Percentiles rank a stretch among this genome's conserved stretches.
Evolutionary conservation across 106 monocot species (phyloP).

Genomic region (Dioscorea zingiberensis): DNA sequence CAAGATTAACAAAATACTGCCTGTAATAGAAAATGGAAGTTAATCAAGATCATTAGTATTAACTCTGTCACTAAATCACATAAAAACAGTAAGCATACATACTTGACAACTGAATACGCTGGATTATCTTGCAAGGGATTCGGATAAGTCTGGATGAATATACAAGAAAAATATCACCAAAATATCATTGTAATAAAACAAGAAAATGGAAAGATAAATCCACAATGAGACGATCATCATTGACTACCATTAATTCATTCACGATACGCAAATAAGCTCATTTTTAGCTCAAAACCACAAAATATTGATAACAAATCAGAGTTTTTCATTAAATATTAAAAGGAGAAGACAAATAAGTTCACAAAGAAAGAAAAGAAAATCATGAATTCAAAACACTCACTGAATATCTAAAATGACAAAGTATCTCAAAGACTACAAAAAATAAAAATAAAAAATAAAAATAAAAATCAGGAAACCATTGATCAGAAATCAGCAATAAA

Average conservation of each 20-base stretch:
- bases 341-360: too few species aligned
- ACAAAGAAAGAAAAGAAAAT: background rate
- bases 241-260: too few species aligned
- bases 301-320: too few species aligned
- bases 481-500: too few species aligned
- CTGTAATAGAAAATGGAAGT: constrained; percentile 21
- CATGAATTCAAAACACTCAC: too few species aligned
- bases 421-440: background rate
- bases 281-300: too few species aligned
- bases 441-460: background rate
- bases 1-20: constrained; percentile 82
- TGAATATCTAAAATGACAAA: too few species aligned
- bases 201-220: constrained; percentile 1
- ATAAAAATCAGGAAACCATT: background rate
- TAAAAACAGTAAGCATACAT: constrained; percentile 11
- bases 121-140: constrained; percentile 93
- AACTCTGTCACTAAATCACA: background rate
- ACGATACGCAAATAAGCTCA: too few species aligned
- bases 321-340: too few species aligned
- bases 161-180: background rate
- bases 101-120: constrained; percentile 93
- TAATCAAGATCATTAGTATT: background rate
- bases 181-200: background rate
- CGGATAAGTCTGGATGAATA: constrained; percentile 49
- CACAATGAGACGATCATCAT: too few species aligned